phyloP scores from a whole-genome alignment of 1,139 yeast genomes.

The Sugiyamaella japonica region DNA sequence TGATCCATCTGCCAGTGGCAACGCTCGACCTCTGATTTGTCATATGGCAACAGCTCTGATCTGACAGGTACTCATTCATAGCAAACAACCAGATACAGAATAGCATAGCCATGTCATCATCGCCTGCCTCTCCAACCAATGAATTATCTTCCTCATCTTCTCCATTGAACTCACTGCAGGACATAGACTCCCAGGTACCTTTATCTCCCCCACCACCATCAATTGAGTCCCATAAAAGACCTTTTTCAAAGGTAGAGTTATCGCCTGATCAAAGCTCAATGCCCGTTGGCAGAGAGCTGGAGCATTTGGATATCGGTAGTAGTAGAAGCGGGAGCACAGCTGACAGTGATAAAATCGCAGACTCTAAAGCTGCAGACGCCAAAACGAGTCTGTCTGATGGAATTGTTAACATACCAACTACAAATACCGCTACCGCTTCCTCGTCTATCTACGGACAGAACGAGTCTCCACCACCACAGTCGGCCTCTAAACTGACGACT shows the following conservation, averaged over 20 bases:
- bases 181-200: constrained; percentile 11
- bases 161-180: constrained; percentile 8
- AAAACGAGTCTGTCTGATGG: not conserved
- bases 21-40: not conserved
- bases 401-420: not conserved
- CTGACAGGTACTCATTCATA: not conserved
- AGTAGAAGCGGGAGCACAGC: not conserved
- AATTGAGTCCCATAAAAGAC: constrained; percentile 16
- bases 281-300: constrained; percentile 12
- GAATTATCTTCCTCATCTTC: constrained; percentile 15
- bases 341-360: no score
- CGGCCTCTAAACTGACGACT: no score
- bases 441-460: not conserved
- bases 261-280: constrained; percentile 15
- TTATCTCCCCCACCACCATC: not conserved
- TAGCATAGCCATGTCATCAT: constrained; percentile 3
- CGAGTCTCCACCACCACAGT: no score
- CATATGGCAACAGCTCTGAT: not conserved
- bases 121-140: constrained; percentile 8
- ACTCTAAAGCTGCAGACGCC: not conserved
- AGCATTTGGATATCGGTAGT: constrained; percentile 1
- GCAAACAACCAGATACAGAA: not conserved
- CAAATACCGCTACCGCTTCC: constrained; percentile 3
- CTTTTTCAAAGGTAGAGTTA: constrained; percentile 19
- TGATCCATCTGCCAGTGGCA: no score